Conservation (phyloP, 2,329 filamentous ascomycete genomes). For the Trichoderma koningiopsis region DNA sequence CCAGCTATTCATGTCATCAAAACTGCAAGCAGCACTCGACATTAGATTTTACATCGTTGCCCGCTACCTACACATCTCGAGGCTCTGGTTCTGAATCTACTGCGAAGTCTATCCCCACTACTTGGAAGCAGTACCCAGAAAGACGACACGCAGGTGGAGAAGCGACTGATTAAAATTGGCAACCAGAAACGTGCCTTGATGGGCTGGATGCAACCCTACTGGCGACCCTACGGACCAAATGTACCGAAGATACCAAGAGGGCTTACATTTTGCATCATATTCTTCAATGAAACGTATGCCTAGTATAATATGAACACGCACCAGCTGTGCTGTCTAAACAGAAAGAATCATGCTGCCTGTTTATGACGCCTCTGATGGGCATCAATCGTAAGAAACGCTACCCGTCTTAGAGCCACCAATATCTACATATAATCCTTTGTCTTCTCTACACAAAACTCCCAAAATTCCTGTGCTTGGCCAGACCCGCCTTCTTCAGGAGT, state of each 20-base stretch:
- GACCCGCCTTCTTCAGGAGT: conserved; percentile 34
- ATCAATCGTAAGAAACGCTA: neutral
- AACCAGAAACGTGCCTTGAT: no score
- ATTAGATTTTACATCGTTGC: neutral
- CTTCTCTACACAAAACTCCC: conserved; percentile 36
- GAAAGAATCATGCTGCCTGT: neutral
- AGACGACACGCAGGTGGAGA: neutral
- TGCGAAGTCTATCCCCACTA: neutral
- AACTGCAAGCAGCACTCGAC: neutral
- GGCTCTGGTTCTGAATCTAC: neutral
- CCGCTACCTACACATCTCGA: neutral
- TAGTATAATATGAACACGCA: neutral
- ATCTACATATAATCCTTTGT: conserved; percentile 18
- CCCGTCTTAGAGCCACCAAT: neutral
- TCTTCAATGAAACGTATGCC: neutral
- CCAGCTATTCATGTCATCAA: neutral
- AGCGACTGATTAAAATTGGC: neutral
- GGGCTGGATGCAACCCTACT: no score
- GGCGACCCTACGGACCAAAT: no score
- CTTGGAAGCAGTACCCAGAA: conserved; percentile 1
- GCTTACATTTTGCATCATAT: neutral
- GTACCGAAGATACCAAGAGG: neutral
- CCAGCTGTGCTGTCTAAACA: no score
- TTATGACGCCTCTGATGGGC: no score
- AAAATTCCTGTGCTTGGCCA: conserved; percentile 33